Base-by-base conservation (phyloP, 1,284 basidiomycete species). In the Xerocomus minutiporus region DNA sequence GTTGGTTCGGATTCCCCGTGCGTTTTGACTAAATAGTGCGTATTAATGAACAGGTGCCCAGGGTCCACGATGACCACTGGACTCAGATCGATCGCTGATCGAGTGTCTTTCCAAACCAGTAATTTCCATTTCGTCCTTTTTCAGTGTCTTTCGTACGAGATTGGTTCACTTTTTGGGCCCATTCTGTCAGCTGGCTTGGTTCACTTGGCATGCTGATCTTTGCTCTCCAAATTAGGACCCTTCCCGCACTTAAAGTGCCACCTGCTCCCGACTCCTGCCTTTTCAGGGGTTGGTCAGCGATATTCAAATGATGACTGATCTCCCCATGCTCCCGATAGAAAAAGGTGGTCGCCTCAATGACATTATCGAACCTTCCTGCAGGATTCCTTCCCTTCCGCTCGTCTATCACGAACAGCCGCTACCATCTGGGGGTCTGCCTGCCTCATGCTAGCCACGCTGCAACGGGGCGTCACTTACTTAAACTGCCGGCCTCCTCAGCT, bases 401-500 rank as follows among this genome's bases (percentile, higher is more conserved):
- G 65, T 70, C 68, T 59, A 68, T 66, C 65, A 69, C 68, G 48
- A 57, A 63, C 66, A 66, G 56, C 64, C 57, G 68, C 63, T 65
- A 52, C 62, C 48, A 58, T 47, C 56, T 56, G 49, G 60, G 63
- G 64, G 63, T 60, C 66, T 53, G 61, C 56, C 59, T 61, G 76
- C 80, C 81, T 82, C 80, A 80, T 83, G 80, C 76, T 70, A 53
- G 70, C 76, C 80, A 82, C 78, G 81, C 80, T 68, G 69, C 67
- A 70, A 67, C 67, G 64, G 73, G 69, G 61, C 71, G 74, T 71
- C 68, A 71, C 70, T 76, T 11, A 80, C 75, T 73, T 75, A 77
- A 72, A 68, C 63, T 62, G 58, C 61, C 61, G 60, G 60, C 58
- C 54, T 66, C 62, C 57, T 65, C 57, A 60, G 63, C 64, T 60